A percentile compares a stretch with the other conserved stretches of the same genome.
These are phyloP conservation scores for Tephrocybe sp. DNA, from an alignment of 768 basidiomycete genomes.

Conservation along the genomic window DNA sequence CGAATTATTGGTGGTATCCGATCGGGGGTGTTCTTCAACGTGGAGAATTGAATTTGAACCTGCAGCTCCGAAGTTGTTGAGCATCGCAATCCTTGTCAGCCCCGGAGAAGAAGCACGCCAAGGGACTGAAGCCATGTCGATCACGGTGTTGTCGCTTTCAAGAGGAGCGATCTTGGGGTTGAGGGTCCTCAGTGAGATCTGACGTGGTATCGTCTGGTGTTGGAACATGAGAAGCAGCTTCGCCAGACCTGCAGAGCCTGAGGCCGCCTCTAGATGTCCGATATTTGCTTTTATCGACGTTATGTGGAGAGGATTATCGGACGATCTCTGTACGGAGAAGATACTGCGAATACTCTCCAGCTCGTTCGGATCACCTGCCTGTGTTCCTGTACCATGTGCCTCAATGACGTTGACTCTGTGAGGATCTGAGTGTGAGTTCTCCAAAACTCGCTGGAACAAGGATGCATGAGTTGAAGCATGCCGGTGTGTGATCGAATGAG, in stretches of 20 bases:
- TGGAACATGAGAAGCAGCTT: constrained; percentile 71
- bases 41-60: constrained; percentile 67
- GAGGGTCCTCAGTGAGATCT: constrained; percentile 53
- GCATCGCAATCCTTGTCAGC: constrained; percentile 47
- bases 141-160: constrained; percentile 44
- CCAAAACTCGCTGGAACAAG: constrained; percentile 51
- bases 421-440: constrained; percentile 41
- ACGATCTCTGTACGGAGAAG: constrained; percentile 40
- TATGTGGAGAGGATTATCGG: constrained; percentile 54
- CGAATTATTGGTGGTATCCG: not conserved
- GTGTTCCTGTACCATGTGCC: constrained; percentile 74
- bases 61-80: constrained; percentile 77
- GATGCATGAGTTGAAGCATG: constrained; percentile 58
- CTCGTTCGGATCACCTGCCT: constrained; percentile 68
- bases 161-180: constrained; percentile 56
- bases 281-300: constrained; percentile 73
- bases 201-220: constrained; percentile 52
- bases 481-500: constrained; percentile 71
- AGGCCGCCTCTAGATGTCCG: constrained; percentile 75
- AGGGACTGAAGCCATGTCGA: constrained; percentile 34
- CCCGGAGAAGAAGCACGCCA: constrained; percentile 42
- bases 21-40: constrained; percentile 46
- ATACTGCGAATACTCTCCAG: constrained; percentile 58
- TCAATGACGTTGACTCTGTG: constrained; percentile 60
- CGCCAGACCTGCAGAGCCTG: constrained; percentile 67